Conservation (phyloP, 768 basidiomycete genomes). For the Termitomyces bulborhizus region DNA sequence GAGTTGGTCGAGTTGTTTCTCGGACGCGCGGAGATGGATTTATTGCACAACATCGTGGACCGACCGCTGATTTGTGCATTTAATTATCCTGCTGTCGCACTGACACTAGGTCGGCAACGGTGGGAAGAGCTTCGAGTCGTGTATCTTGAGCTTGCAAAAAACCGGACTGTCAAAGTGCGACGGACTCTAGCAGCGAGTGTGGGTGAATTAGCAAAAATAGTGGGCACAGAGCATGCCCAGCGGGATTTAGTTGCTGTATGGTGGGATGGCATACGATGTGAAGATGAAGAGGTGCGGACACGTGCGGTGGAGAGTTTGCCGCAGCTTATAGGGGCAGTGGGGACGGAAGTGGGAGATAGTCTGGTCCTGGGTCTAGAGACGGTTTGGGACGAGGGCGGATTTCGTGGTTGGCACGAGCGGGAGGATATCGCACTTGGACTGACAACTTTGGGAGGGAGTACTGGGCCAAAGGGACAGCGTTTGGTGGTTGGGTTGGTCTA, state of each 20-base stretch:
- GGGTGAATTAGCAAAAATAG: slow-evolving; percentile 83
- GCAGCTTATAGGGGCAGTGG: slow-evolving; percentile 49
- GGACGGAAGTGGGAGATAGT: slow-evolving; percentile 34
- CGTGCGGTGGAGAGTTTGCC: slow-evolving; percentile 66
- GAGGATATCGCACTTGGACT: slow-evolving; percentile 61
- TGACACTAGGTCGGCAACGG: slow-evolving; percentile 68
- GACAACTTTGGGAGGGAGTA: slow-evolving; percentile 36
- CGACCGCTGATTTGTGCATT: slow-evolving; percentile 79
- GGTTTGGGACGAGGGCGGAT: slow-evolving; percentile 51
- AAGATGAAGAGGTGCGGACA: slow-evolving; percentile 66
- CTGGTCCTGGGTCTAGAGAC: slow-evolving; percentile 41
- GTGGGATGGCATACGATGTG: slow-evolving; percentile 48
- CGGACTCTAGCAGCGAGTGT: slow-evolving; percentile 82
- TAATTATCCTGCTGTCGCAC: slow-evolving; percentile 86
- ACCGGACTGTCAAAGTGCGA: slow-evolving; percentile 57
- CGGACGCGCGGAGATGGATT: slow-evolving; percentile 37
- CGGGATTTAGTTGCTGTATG: slow-evolving; percentile 70
- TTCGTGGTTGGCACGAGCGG: slow-evolving; percentile 75
- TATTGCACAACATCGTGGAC: slow-evolving; percentile 58
- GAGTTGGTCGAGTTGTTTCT: slow-evolving; percentile 76
- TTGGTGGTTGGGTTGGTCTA: slow-evolving; percentile 48
- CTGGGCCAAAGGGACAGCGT: slow-evolving; percentile 36
- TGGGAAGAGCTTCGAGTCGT: slow-evolving; percentile 70
- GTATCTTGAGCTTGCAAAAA: slow-evolving; percentile 62
- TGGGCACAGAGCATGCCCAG: slow-evolving; percentile 63